Conservation (phyloP, 176 grass and related monocot species). For the Musa itinerans region DNA sequence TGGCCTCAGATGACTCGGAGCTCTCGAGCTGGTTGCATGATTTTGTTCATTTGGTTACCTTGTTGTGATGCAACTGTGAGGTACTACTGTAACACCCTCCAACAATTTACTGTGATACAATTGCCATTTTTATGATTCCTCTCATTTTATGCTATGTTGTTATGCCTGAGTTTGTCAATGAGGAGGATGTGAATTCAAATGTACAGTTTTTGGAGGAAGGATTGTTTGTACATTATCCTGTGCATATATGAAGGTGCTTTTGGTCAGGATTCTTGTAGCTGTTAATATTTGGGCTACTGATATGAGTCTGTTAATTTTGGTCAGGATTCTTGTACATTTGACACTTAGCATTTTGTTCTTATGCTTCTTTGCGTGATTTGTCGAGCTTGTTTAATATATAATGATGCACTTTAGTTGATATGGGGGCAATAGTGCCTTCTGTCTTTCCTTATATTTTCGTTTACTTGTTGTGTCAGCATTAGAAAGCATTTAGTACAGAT, state of each 20-base stretch:
- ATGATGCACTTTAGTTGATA: background rate
- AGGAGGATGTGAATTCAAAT: conserved; percentile 3
- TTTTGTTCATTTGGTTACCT: background rate
- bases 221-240: background rate
- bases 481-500: background rate
- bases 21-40: too few relatives aligned
- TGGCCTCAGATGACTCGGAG: conserved; percentile 35
- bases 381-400: background rate
- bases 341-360: background rate
- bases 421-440: background rate
- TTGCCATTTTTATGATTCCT: background rate
- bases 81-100: background rate
- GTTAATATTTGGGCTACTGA: background rate
- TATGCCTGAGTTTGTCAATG: background rate
- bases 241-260: background rate
- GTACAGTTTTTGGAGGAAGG: conserved; percentile 2
- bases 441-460: background rate
- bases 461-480: background rate
- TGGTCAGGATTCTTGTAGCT: background rate
- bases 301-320: background rate
- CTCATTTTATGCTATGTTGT: background rate
- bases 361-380: background rate
- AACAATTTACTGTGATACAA: background rate
- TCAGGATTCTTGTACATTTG: background rate
- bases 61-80: background rate